Evolutionary conservation across 139 green algal genomes (phyloP).

Genomic region (Chlamydomonas sp.): DNA sequence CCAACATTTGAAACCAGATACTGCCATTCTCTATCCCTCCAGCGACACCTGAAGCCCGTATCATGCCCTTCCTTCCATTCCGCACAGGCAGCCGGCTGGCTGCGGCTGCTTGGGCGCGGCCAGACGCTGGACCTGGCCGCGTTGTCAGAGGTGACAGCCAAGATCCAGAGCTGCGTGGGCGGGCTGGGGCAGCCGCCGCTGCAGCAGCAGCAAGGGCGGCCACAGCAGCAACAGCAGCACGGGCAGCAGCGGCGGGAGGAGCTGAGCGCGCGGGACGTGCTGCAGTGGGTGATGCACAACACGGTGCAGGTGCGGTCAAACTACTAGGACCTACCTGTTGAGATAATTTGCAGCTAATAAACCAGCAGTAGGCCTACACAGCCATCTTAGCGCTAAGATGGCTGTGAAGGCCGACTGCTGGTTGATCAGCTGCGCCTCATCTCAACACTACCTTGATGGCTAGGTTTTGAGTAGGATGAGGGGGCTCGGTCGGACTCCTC

Average conservation of each 20-base stretch:
- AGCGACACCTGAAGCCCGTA: no score
- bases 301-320: slow-evolving; percentile 18
- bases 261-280: slow-evolving; percentile 14
- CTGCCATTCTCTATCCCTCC: no score
- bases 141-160: slow-evolving; percentile 25
- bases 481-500: no score
- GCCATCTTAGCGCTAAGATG: no score
- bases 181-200: no score
- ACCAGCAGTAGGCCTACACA: no score
- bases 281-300: slow-evolving; percentile 34
- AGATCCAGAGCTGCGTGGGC: slow-evolving; percentile 3
- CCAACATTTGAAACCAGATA: no score
- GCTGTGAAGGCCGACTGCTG: no score
- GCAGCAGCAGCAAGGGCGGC: no score
- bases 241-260: background rate
- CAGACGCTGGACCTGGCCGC: slow-evolving; percentile 28
- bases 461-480: slow-evolving; percentile 44
- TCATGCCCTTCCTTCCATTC: no score
- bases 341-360: no score
- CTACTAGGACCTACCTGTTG: no score
- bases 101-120: slow-evolving; percentile 33
- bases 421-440: background rate
- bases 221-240: background rate
- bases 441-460: slow-evolving; percentile 32
- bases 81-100: slow-evolving; percentile 24